Evolutionary conservation across 2,329 filamentous ascomycete genomes (phyloP), one percentile per base, ranked within the genome.

Genomic region (Chalaropsis ovoidea): DNA sequence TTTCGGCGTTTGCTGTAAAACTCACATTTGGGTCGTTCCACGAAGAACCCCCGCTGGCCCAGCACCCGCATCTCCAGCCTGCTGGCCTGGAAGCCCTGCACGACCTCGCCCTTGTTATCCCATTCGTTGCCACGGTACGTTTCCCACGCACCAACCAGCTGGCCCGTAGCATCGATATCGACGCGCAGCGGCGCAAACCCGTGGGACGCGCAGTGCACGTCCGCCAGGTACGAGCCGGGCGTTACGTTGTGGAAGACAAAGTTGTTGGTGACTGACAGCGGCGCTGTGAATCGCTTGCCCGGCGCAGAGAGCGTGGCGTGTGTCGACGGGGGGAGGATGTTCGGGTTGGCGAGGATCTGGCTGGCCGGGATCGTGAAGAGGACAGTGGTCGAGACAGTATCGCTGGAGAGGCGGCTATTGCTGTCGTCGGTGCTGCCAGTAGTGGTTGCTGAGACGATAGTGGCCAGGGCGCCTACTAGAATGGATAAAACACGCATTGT

Each of bases 91-190:
- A 43, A 35, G 4, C 80, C 74, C 3, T 69, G 69, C 41, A 81
- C 77, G 58, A 74, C 79, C 76, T 88, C 87, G 17, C 92, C 93
- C 72, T 85, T 88, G 73, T 96, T 95, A 19, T 80, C 85, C 91
- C 93, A 96, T 70, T 94, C 89, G 71, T 95, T 93, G 0, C 90
- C 91, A 61, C 90, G 81, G 74, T 86, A 95, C 31, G 90, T 95
- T 78, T 93, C 89, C 87, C 89, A 94, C 35, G 86, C 86, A 52
- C 80, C 77, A 2, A 90, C 79, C 13, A 67, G 74, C 47, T 86
- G 95, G 31, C 90, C 95, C 78, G 92, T 88, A 86, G 88, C 93
- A 1, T 72, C 70, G 19, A 94, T 82, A 72, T 97, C 94, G 39
- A 97, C 82, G 56, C 93, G 82, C 74, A 95, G 79, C 11, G 90